Evolutionary conservation across 805 yeast genomes (phyloP).

Genomic region (Metschnikowia similis): DNA sequence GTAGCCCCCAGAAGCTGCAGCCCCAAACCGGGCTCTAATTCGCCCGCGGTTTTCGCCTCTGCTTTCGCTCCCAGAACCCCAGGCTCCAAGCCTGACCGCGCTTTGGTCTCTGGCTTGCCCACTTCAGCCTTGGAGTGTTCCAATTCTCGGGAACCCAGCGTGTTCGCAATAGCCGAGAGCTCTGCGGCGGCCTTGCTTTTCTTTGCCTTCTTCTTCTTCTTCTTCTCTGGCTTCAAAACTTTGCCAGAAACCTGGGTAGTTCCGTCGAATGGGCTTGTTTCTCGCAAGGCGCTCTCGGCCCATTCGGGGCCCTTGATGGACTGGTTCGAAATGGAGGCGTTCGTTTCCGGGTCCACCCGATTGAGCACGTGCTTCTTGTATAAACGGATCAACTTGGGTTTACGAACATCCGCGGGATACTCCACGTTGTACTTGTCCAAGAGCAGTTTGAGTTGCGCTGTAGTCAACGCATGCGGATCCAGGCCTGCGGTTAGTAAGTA

Average conservation of each 20-base stretch:
- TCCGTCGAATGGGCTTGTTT: not conserved
- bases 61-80: too few species aligned
- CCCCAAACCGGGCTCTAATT: not conserved
- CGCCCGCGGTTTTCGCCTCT: too few species aligned
- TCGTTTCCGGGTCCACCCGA: not conserved
- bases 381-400: conserved; percentile 45
- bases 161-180: too few species aligned
- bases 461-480: conserved; percentile 52
- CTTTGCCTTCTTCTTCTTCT: not conserved
- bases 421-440: conserved; percentile 59
- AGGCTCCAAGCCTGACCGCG: too few species aligned
- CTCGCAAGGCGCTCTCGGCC: not conserved
- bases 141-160: not conserved
- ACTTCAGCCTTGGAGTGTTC: not conserved
- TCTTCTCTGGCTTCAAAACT: conserved; percentile 2
- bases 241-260: not conserved
- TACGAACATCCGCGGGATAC: conserved; percentile 62
- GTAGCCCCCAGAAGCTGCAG: not conserved
- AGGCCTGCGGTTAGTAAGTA: conserved; percentile 13
- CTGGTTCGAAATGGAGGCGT: not conserved
- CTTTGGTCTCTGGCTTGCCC: too few species aligned
- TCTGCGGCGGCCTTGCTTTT: too few species aligned
- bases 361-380: not conserved
- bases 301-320: too few species aligned
- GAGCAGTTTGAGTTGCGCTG: conserved; percentile 66